A percentile compares a stretch with the other conserved stretches of the same genome.
Conservation (phyloP, 2,329 filamentous ascomycete genomes). For the Arthroderma uncinatum region DNA sequence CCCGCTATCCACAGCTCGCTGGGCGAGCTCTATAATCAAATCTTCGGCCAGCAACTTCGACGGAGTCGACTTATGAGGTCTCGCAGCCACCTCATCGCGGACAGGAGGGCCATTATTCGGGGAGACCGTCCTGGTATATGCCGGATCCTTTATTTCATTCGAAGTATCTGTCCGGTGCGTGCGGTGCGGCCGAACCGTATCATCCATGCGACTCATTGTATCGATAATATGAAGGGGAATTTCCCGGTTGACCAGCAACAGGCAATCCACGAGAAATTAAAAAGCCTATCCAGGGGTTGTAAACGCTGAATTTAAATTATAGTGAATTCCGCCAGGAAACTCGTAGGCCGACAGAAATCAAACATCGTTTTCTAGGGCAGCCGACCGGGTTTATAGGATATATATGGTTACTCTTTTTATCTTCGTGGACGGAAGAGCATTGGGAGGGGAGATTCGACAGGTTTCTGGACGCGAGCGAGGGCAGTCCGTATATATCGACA, state of each 20-base stretch:
- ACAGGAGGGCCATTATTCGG: conserved; percentile 21
- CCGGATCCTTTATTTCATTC: conserved; percentile 27
- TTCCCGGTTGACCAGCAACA: conserved; percentile 8
- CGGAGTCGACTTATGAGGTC: conserved; percentile 19
- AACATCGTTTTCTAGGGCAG: conserved; percentile 4
- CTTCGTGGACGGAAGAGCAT: neutral
- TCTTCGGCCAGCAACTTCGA: conserved; percentile 30
- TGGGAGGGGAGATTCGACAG: neutral
- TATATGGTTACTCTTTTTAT: neutral
- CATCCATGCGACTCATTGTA: conserved; percentile 30
- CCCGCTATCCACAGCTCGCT: conserved; percentile 37
- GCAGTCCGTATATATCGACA: neutral
- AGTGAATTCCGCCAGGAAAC: conserved; percentile 7
- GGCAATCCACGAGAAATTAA: conserved; percentile 6
- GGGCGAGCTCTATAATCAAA: conserved; percentile 37
- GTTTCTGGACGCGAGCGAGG: neutral
- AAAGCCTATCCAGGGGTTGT: conserved; percentile 3
- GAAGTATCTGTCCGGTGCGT: conserved; percentile 22
- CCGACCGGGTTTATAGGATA: neutral
- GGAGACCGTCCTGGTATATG: conserved; percentile 19
- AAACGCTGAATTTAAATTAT: neutral
- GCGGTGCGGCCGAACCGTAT: conserved; percentile 26
- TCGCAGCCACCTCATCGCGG: conserved; percentile 23
- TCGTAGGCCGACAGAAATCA: conserved; percentile 8
- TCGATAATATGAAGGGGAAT: conserved; percentile 18